Evolutionary conservation across 1,139 yeast genomes (phyloP), one percentile per base, ranked within the genome.

Genomic region (Kodamaea arcana): DNA sequence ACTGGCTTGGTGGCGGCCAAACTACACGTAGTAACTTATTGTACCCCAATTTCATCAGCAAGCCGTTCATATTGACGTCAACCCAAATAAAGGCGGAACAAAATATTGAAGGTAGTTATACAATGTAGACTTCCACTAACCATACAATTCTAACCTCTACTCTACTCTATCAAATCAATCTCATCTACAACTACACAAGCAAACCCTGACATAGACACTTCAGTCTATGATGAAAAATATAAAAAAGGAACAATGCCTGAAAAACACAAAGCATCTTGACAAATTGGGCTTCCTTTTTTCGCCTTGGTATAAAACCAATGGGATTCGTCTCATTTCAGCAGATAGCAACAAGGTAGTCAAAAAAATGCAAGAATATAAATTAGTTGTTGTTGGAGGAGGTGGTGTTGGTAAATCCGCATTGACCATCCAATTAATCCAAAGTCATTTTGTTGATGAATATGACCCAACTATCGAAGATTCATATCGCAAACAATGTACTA

Each of bases 351-450:
- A 38, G 45, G 30, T 34, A n/a, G n/a, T n/a, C n/a, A n/a, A n/a
- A n/a, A 67, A 56, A 62, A 58, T 74, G 47, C 69, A 80, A 58
- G 94, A 83, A 59, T 87, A 82, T 60, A 87, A 90, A 56, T 67
- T 92, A 44, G 96, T 90, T 15, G 97, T 92, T 38, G 95, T 92
- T 34, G 97, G 97, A 38, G 97, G 96, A 33, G 97, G 97, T 61
- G 97, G 96, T 61, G 97, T 92, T 41, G 98, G 98, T 64, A 92
- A 92, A 60, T 85, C 95, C 9, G 97, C 97, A 8, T 69, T 90
- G 45, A 90, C 97, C 35, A 88, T 90, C 46, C 94, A 88, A 60
- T 69, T 83, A 50, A 86, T 88, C 42, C 96, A 88, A 58, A 79
- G 88, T 37, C 95, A 87, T 58, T 90, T 90, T 56, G 95, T 90